These are phyloP conservation scores for Chaetomium cochliodes DNA, from an alignment of 495 filamentous ascomycete species.

Conservation along the genomic window DNA sequence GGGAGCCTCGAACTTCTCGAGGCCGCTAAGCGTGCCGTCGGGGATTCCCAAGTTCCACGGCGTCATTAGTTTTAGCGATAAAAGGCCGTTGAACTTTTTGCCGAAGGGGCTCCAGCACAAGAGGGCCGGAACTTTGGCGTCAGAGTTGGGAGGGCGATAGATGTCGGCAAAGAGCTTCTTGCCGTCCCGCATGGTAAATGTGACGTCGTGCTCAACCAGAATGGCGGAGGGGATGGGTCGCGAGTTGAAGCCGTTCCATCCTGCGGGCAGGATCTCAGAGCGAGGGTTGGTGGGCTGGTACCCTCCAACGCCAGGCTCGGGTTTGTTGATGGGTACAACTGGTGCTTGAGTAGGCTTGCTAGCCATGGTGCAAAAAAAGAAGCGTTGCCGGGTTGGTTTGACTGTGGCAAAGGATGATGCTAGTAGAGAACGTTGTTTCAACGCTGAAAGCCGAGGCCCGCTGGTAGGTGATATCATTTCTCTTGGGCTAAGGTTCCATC, in stretches of 20 bases:
- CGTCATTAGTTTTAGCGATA: slow-evolving; percentile 1
- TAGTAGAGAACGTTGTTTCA: no score
- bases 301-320: slow-evolving; percentile 2
- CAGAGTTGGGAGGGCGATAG: slow-evolving; percentile 3
- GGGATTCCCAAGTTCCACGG: slow-evolving; percentile 10
- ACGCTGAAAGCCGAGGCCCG: no score
- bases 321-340: slow-evolving; percentile 5
- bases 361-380: background rate
- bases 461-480: no score
- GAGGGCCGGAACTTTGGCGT: slow-evolving; percentile 4
- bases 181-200: slow-evolving; percentile 10
- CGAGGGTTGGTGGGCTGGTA: slow-evolving; percentile 7
- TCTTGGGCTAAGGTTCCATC: no score
- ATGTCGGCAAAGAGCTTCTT: slow-evolving; percentile 10
- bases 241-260: slow-evolving; percentile 12
- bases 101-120: slow-evolving; percentile 12
- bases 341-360: background rate
- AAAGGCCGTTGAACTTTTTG: slow-evolving; percentile 11
- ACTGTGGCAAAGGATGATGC: no score
- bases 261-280: slow-evolving; percentile 6
- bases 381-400: no score
- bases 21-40: slow-evolving; percentile 7
- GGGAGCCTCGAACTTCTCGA: slow-evolving; percentile 8
- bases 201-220: slow-evolving; percentile 5
- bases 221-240: slow-evolving; percentile 6